These are phyloP conservation scores for Hygrophorus russula DNA, from an alignment of 768 basidiomycete genomes.

Conservation along the genomic window DNA sequence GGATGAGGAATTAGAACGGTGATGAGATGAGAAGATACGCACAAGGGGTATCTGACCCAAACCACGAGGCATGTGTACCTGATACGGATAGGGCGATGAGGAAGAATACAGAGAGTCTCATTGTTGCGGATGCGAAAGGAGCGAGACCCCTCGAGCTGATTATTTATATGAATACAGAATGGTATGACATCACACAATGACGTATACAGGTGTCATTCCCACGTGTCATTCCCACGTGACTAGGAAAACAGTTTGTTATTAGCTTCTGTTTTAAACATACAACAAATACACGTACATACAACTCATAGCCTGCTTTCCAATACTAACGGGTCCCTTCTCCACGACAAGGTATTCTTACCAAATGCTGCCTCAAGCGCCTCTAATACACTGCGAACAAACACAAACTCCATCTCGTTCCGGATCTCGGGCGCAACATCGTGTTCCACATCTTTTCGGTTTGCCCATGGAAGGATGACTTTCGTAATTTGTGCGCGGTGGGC, in stretches of 20 bases:
- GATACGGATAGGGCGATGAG: constrained; percentile 22
- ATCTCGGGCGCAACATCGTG: constrained; percentile 73
- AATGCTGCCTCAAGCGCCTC: constrained; percentile 82
- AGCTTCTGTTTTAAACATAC: no score
- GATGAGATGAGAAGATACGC: constrained; percentile 7
- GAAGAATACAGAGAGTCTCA: constrained; percentile 19
- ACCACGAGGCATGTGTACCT: constrained; percentile 42
- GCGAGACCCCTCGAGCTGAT: background rate
- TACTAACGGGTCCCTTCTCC: constrained; percentile 43
- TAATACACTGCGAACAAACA: constrained; percentile 67
- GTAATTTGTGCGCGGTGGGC: constrained; percentile 80
- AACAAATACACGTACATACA: no score
- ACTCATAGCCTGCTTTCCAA: constrained; percentile 42
- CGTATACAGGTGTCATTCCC: no score
- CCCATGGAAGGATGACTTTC: constrained; percentile 76
- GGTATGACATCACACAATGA: no score
- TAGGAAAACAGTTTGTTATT: no score
- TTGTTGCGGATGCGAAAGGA: constrained; percentile 8
- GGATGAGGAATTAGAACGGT: constrained; percentile 3
- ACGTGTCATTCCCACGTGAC: no score
- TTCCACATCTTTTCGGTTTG: constrained; percentile 81
- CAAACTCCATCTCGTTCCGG: constrained; percentile 65
- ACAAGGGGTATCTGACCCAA: constrained; percentile 27
- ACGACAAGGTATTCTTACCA: constrained; percentile 53
- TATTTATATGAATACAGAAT: no score